Evolutionary conservation across 306 rosid genomes (phyloP).

Genomic region (Clitoria ternatea): DNA sequence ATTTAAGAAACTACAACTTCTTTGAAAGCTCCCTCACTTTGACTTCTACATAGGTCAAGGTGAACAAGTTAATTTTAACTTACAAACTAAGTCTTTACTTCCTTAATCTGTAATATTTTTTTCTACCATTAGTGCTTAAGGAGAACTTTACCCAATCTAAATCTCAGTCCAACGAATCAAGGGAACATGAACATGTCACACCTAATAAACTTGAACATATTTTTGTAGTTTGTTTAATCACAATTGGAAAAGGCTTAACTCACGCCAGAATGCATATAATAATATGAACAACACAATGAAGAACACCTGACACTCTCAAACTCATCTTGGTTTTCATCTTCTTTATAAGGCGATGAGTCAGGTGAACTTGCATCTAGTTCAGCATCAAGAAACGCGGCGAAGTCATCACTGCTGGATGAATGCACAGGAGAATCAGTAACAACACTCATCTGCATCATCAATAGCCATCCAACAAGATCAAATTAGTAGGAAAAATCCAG

Average conservation of each 20-base stretch:
- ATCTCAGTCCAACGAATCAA: no score
- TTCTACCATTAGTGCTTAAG: no score
- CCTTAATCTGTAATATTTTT: no score
- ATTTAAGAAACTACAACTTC: no score
- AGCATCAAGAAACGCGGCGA: constrained; percentile 46
- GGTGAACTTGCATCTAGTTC: constrained; percentile 49
- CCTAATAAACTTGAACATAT: not conserved
- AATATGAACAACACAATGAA: constrained; percentile 19
- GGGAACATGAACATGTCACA: not conserved
- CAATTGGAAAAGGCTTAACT: no score
- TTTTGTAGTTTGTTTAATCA: not conserved
- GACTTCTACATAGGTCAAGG: no score
- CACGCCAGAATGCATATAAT: no score
- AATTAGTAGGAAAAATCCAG: constrained; percentile 7
- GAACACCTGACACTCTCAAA: constrained; percentile 43
- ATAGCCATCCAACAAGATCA: constrained; percentile 23
- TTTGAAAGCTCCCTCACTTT: no score
- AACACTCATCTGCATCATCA: constrained; percentile 64
- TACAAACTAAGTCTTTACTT: no score
- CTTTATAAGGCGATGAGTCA: constrained; percentile 18
- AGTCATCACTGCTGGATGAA: constrained; percentile 80
- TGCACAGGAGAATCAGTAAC: constrained; percentile 61
- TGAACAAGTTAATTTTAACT: no score
- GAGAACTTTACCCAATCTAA: no score
- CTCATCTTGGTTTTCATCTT: constrained; percentile 25